A percentile compares a stretch with the other conserved stretches of the same genome.
Evolutionary conservation across 2,329 filamentous ascomycete genomes (phyloP).

Genomic region (Penicillium sp.): DNA sequence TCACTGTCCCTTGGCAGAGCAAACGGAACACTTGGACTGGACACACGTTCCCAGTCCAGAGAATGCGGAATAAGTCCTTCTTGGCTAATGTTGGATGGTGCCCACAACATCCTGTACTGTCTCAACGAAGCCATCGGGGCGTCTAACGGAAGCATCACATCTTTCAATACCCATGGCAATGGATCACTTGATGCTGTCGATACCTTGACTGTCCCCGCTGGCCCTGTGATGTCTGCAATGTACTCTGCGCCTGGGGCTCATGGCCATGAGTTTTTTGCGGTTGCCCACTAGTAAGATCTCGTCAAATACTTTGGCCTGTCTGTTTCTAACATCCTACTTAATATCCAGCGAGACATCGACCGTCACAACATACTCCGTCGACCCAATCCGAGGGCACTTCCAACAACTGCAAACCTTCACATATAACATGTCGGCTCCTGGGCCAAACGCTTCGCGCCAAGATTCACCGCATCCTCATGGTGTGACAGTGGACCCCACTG

Average conservation of each 20-base stretch:
- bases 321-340: not conserved
- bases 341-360: slow-evolving; percentile 11
- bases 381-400: slow-evolving; percentile 7
- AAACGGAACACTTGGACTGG: slow-evolving; percentile 7
- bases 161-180: slow-evolving; percentile 15
- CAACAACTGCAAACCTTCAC: slow-evolving; percentile 15
- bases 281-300: slow-evolving; percentile 22
- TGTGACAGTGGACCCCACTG: slow-evolving; percentile 39
- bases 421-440: slow-evolving; percentile 29
- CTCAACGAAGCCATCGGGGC: slow-evolving; percentile 20
- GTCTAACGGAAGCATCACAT: slow-evolving; percentile 21
- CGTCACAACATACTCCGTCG: slow-evolving; percentile 14
- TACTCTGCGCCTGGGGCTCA: slow-evolving; percentile 10
- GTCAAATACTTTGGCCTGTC: not conserved
- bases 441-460: slow-evolving; percentile 53
- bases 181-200: slow-evolving; percentile 14
- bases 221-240: slow-evolving; percentile 20
- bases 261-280: slow-evolving; percentile 10
- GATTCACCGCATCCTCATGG: slow-evolving; percentile 59
- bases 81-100: slow-evolving; percentile 23
- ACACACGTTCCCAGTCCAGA: slow-evolving; percentile 6
- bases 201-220: slow-evolving; percentile 6
- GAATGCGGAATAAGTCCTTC: slow-evolving; percentile 21
- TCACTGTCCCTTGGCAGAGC: slow-evolving; percentile 22
- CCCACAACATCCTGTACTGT: slow-evolving; percentile 16